Percentiles rank a stretch among this genome's conserved stretches.
Conservation (phyloP, 306 rosid genomes). For the Cucurbita argyrosperma region DNA sequence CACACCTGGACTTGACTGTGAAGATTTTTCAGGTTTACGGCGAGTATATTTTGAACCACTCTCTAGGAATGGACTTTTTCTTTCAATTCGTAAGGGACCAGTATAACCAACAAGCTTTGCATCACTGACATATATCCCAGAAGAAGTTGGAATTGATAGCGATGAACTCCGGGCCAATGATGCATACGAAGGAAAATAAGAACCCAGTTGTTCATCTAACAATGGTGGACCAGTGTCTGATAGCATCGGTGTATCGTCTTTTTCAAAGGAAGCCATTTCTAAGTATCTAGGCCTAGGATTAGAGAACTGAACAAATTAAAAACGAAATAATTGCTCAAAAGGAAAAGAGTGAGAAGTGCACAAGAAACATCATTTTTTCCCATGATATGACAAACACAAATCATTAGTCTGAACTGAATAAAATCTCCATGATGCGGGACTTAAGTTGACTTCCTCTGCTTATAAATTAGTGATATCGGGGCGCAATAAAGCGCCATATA, state of each 20-base stretch:
- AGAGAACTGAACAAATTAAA: not conserved
- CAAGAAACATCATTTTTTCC: not conserved
- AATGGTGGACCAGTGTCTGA: conserved; percentile 15
- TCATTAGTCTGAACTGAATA: not conserved
- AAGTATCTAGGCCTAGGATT: conserved; percentile 25
- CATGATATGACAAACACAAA: not conserved
- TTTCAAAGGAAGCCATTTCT: conserved; percentile 42
- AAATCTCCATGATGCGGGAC: not conserved
- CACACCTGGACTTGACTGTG: conserved; percentile 7
- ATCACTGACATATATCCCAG: conserved; percentile 29
- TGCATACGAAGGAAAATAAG: conserved; percentile 21
- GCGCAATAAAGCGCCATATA: not conserved
- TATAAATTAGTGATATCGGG: not conserved
- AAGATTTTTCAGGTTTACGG: conserved; percentile 21
- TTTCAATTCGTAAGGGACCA: conserved; percentile 55
- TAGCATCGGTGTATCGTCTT: conserved; percentile 52
- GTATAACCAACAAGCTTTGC: conserved; percentile 51
- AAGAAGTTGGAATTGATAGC: conserved; percentile 36
- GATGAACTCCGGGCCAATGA: conserved; percentile 48
- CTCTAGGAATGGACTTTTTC: conserved; percentile 32
- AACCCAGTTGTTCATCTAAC: conserved; percentile 17
- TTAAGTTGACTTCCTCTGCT: not conserved
- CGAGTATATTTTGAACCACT: conserved; percentile 44
- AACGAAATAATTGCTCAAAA: not conserved
- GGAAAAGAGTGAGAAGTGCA: not conserved